Conservation (phyloP, 208 protist genomes). For the Leishmania tropica region DNA sequence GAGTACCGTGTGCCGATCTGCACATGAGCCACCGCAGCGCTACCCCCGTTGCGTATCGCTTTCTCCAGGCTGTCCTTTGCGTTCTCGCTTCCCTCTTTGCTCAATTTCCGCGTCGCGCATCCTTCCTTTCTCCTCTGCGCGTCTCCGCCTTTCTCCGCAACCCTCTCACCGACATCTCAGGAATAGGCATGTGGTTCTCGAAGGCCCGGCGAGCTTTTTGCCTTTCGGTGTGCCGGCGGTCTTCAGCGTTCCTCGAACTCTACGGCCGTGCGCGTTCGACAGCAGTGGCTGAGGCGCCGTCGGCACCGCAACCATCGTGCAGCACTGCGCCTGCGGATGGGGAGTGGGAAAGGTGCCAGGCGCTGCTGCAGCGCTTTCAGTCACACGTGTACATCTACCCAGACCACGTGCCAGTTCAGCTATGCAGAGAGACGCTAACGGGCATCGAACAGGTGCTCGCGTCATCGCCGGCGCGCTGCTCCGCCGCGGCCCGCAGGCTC, state of each 20-base stretch:
- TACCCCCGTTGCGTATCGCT: neutral
- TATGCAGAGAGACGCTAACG: slow-evolving; percentile 23
- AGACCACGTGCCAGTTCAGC: neutral
- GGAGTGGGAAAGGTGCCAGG: slow-evolving; percentile 12
- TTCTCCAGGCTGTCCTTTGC: neutral
- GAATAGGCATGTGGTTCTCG: slow-evolving; percentile 13
- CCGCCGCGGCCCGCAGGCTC: slow-evolving; percentile 6
- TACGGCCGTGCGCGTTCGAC: slow-evolving; percentile 18
- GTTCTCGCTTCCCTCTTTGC: neutral
- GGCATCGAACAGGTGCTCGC: slow-evolving; percentile 20
- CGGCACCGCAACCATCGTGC: slow-evolving; percentile 1
- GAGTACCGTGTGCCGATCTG: neutral
- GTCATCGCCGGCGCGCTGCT: slow-evolving; percentile 18
- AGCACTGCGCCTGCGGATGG: neutral
- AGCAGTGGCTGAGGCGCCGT: neutral
- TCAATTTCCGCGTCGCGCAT: neutral
- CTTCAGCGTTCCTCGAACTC: slow-evolving; percentile 28
- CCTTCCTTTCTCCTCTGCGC: neutral
- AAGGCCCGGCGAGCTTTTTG: neutral
- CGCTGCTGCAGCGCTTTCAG: slow-evolving; percentile 20
- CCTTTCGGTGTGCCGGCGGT: slow-evolving; percentile 11
- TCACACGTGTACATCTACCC: slow-evolving; percentile 33
- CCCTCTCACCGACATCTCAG: neutral
- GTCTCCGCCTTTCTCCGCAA: neutral
- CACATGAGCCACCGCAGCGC: neutral